phyloP scores from a whole-genome alignment of 1,284 basidiomycete species.

The Coriolopsis trogii region DNA sequence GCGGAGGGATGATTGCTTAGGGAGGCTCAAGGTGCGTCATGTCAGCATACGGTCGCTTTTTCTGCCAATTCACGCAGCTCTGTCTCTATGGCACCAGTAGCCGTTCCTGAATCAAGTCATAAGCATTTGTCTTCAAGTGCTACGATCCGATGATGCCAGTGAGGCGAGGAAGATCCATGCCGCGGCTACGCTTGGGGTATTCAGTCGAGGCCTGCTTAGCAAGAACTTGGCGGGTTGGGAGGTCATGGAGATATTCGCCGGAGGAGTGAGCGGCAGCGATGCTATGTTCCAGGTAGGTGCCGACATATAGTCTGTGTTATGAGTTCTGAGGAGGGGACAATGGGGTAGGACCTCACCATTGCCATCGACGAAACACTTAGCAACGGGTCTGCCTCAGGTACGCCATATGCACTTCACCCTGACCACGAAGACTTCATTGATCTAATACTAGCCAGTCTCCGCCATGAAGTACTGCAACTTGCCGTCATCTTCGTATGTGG shows the following conservation, averaged over 20 bases:
- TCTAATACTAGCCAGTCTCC: conserved; percentile 42
- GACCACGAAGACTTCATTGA: conserved; percentile 37
- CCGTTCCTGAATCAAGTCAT: conserved; percentile 52
- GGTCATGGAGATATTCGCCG: conserved; percentile 67
- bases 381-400: conserved; percentile 48
- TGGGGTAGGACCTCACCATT: conserved; percentile 47
- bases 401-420: background rate
- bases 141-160: conserved; percentile 37
- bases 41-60: conserved; percentile 1
- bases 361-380: conserved; percentile 48
- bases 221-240: conserved; percentile 69
- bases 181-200: conserved; percentile 50
- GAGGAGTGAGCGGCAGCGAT: conserved; percentile 59
- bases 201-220: conserved; percentile 48
- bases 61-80: conserved; percentile 1
- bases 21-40: conserved; percentile 32
- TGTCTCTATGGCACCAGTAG: conserved; percentile 43
- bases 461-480: conserved; percentile 57
- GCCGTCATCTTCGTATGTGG: conserved; percentile 59
- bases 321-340: background rate
- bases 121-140: conserved; percentile 43
- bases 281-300: conserved; percentile 54
- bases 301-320: background rate
- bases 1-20: conserved; percentile 36
- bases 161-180: conserved; percentile 46